Conservation (phyloP, 1,139 yeast genomes). For the Zygoascus meyerae region DNA sequence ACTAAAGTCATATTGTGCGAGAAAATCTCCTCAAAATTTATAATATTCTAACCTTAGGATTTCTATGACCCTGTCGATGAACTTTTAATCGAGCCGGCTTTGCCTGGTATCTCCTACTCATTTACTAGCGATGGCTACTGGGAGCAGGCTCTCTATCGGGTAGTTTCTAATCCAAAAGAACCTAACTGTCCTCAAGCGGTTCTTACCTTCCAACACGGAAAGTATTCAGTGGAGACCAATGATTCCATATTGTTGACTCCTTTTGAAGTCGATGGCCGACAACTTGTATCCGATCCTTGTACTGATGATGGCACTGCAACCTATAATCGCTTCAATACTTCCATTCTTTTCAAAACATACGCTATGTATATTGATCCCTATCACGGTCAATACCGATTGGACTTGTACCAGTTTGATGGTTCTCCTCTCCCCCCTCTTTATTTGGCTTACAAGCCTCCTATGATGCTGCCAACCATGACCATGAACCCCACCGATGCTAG, state of each 20-base stretch:
- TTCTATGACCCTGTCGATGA: constrained; percentile 96
- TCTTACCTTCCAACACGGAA: constrained; percentile 84
- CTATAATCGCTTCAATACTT: constrained; percentile 68
- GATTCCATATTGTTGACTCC: constrained; percentile 71
- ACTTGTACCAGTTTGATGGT: constrained; percentile 78
- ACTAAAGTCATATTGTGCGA: too few relatives aligned
- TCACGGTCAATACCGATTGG: constrained; percentile 74
- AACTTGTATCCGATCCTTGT: constrained; percentile 84
- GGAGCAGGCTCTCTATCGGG: constrained; percentile 84
- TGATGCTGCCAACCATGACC: constrained; percentile 91
- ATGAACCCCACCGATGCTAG: constrained; percentile 71
- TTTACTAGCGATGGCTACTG: constrained; percentile 87
- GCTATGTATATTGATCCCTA: constrained; percentile 61
- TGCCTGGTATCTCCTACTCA: constrained; percentile 90
- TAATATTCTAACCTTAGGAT: constrained; percentile 42
- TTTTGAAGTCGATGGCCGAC: constrained; percentile 86
- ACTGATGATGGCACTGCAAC: constrained; percentile 42
- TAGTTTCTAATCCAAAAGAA: constrained; percentile 56
- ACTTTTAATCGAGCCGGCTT: constrained; percentile 84
- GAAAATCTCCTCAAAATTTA: too few relatives aligned
- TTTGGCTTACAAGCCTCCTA: constrained; percentile 86
- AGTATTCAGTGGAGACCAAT: constrained; percentile 53
- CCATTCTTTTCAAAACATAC: constrained; percentile 54
- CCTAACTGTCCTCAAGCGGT: constrained; percentile 83
- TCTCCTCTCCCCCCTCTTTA: constrained; percentile 78